Evolutionary conservation across 805 yeast species (phyloP), one percentile per base, ranked within the genome.

Genomic region (Jamesozyma lodderae): DNA sequence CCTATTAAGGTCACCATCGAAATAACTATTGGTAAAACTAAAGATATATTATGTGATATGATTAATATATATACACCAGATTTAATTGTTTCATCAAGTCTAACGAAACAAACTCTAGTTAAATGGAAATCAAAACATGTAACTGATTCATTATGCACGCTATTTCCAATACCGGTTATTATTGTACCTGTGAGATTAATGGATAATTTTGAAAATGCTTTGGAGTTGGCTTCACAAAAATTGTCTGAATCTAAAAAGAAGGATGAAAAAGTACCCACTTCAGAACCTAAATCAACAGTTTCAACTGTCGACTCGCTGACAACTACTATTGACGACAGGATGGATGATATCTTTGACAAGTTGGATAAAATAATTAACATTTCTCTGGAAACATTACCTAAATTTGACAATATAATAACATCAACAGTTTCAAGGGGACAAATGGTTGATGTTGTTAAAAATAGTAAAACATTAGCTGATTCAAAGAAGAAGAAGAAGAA

Each of bases 1-100:
- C 41, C 51, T 6, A 45, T 60, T n/a, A 60, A 59, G 35, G 38
- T 59, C 11, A 57, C 63, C 3, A 54, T 59, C 16, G 65, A 59
- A 33, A 45, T 59, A n/a, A 51, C 51, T 2, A 34, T 60, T 11
- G 64, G 60, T 9, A 48, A 45, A 26, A 52, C 57, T 0, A 43
- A 43, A 20, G 42, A 51, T 32, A 41, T 51, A 5, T 33, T 59
- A 15, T 29, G 47, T 15, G 60, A 59, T 31, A 57, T 61, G 29
- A 45, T 52, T 7, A 57, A 59, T 41, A 52, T 53, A 9, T 59
- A 60, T 37, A 45, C 49, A 4, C 65, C 65, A 14, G 60, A 60
- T 38, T 38, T 60, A 18, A 44, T 53, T 22, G 53, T 57, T 1
- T 43, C 53, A 7, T 41, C 52, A 2, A 50, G 57, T 3, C 41